Evolutionary conservation across 129 eudicot genomes (phyloP), one percentile per base, ranked within the genome.

Genomic region (Chrysanthemum makinoi): DNA sequence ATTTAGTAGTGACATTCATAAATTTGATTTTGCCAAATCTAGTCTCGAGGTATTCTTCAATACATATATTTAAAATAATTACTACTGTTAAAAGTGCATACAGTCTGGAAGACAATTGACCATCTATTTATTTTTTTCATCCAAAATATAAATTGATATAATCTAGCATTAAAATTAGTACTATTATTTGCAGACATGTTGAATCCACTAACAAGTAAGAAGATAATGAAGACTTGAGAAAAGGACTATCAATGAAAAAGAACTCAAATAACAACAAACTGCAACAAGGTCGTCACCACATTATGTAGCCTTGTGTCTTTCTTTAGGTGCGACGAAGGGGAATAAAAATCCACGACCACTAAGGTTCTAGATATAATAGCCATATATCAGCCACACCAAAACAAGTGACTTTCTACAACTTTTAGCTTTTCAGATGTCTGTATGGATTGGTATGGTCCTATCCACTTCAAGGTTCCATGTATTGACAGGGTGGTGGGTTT

Each of bases 401-500:
- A 13, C 49, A 33, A 17, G 47, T 12, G 61, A 54, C 35, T 20
- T 3, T 33, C 18, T 39, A 17, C 44, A 30, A 16, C 17, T 17
- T 55, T 22, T 10, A 30, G 5, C 54, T 16, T 48, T 39, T 53
- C 1, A 55, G 13, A 69, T 16, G 33, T 52, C 0, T 44, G 11
- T 57, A 70, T 39, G 43, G 14, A 33, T 55, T 20, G 49, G 20
- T 68, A n/a, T 3, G 73, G 13, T 10, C 62, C 48, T 54, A 17
- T 16, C 20, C 62, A 1, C 73, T 18, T 65, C 43, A 65, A 18
- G 74, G 22, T 57, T 79, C 78, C 82, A 79, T 90, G 83, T 69
- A 85, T 55, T 90, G 95, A 19, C 79, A 71, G 53, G 89, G 43
- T 11, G 91, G 97, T 14, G 91, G 88, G 74, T 75, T 87, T 18